phyloP scores from a whole-genome alignment of 257 asterid genomes.

The Gardenia jasminoides region DNA sequence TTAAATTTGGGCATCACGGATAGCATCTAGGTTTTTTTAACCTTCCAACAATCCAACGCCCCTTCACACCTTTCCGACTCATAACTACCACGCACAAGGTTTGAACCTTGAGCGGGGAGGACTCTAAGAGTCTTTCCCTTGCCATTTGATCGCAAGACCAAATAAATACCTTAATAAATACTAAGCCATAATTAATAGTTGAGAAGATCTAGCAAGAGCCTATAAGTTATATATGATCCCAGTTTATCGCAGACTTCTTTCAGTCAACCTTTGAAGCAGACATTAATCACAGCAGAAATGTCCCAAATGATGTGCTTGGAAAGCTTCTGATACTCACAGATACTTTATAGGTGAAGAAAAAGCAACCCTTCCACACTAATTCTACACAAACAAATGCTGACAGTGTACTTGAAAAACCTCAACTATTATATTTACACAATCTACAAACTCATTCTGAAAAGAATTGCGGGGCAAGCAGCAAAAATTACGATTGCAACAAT shows the following conservation, averaged over 20 bases:
- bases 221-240: neutral
- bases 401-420: neutral
- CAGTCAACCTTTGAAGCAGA: neutral
- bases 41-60: no score
- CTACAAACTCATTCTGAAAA: conserved; percentile 6
- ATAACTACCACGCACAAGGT: no score
- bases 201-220: neutral
- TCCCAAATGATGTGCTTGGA: neutral
- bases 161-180: no score
- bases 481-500: conserved; percentile 8
- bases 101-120: no score
- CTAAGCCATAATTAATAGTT: no score
- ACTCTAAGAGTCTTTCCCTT: no score
- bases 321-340: neutral
- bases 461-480: neutral
- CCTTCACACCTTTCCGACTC: no score
- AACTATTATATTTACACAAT: conserved; percentile 15
- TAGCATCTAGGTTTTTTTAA: no score
- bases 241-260: neutral
- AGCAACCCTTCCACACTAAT: neutral
- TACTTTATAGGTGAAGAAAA: neutral
- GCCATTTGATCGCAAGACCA: no score
- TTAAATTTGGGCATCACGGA: no score
- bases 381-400: neutral
- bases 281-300: neutral